Percentiles rank a stretch among this genome's conserved stretches.
Conservation (phyloP, 441 rosid genomes). For the Breynia disticha region DNA sequence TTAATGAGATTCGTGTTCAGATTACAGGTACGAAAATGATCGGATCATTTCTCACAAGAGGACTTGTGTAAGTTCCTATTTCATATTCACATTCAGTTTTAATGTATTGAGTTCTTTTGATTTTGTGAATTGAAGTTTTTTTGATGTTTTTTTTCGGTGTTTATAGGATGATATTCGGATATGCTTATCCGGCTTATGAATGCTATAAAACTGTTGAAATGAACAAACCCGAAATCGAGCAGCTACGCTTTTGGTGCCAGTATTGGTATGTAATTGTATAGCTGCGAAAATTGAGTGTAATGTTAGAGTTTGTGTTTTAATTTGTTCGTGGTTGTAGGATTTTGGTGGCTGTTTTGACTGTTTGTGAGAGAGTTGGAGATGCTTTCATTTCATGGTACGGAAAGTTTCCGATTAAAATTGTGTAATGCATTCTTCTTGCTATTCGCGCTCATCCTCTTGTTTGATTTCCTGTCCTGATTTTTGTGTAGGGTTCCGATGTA, state of each 20-base stretch:
- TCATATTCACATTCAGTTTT: conserved; percentile 10
- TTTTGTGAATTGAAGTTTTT: neutral
- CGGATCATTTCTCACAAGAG: conserved; percentile 93
- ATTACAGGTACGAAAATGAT: conserved; percentile 56
- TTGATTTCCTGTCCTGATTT: conserved; percentile 15
- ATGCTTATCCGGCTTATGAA: conserved; percentile 96
- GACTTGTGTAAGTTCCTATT: conserved; percentile 64
- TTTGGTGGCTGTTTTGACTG: conserved; percentile 71
- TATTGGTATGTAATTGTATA: conserved; percentile 69
- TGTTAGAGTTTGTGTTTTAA: neutral
- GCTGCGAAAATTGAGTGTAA: neutral
- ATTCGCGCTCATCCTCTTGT: neutral
- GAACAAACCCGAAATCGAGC: conserved; percentile 92
- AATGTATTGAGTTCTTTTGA: neutral
- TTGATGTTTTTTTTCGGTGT: conserved; percentile 4
- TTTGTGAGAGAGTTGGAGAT: conserved; percentile 70
- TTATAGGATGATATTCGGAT: conserved; percentile 79
- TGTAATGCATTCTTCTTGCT: neutral
- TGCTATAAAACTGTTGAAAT: conserved; percentile 86
- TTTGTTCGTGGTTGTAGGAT: conserved; percentile 52
- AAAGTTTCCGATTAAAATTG: conserved; percentile 7
- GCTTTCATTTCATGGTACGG: conserved; percentile 62
- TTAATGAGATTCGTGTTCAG: conserved; percentile 1
- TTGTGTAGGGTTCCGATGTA: conserved; percentile 70
- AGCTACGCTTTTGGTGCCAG: conserved; percentile 97